Evolutionary conservation across 2,329 filamentous ascomycete species (phyloP), one percentile per base, ranked within the genome.

Genomic region (Pseudocercospora fuligena): DNA sequence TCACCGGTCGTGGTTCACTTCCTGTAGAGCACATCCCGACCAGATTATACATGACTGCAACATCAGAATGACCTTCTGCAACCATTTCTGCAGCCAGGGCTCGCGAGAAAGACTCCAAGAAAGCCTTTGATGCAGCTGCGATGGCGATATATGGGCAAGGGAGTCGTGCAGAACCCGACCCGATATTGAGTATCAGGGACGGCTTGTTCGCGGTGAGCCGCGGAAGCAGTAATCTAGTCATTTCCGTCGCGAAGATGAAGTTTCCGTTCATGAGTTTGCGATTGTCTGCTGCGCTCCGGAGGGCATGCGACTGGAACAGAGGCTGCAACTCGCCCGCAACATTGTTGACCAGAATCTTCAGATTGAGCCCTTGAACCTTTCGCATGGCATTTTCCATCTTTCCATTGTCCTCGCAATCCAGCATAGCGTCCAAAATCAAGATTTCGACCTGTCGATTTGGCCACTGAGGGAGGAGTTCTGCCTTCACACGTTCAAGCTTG

Each of bases 321-420:
- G 61, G 66, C 11, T 62, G 36, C 12, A 66, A 40, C 33, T 64
- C 60, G 8, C 82, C 82, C 16, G 84, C 85, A 0, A 85, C 82
- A 72, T 87, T 88, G 75, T 88, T 88, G 70, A 88, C 76, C 40
- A 88, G 74, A 2, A 88, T 75, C 1, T 81, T 84, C 57, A 88
- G 72, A 64, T 82, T 74, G 65, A 16, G 67, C 2, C 31, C 29
- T 23, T 62, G 5, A 3, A 64, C 33, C 5, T 23, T 6, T n/a
- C 19, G 23, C 9, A 62, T 16, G 11, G 16, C 27, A 40, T 19
- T 43, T 19, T 51, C 62, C 12, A 67, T 66, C 9, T 72, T 65
- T 19, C 78, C 67, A 3, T 73, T 65, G 29, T 79, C 67, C 16
- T 64, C 53, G 3, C 58, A 60, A 23, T 60, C 64, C 19, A 43